Percentiles rank a stretch among this genome's conserved stretches.
phyloP scores from a whole-genome alignment of 805 yeast genomes.

The Kodamaea sagamina region DNA sequence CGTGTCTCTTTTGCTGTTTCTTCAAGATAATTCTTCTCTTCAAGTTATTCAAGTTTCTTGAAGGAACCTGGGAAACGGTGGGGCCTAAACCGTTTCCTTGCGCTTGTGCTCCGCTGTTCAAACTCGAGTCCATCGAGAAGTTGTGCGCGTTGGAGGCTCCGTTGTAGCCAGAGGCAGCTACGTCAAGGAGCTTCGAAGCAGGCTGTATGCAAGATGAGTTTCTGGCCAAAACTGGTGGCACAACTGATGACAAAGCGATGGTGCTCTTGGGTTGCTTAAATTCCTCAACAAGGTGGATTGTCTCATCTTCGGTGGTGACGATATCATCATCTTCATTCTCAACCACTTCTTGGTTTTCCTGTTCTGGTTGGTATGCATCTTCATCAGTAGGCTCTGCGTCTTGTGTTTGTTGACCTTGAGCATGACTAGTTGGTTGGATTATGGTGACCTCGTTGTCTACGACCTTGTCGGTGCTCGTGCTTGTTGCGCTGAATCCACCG shows the following conservation, averaged over 20 bases:
- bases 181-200: slow-evolving; percentile 43
- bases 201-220: slow-evolving; percentile 44
- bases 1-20: slow-evolving; percentile 26
- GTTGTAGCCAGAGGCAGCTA: slow-evolving; percentile 46
- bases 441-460: slow-evolving; percentile 21
- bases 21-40: slow-evolving; percentile 48
- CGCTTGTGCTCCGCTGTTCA: slow-evolving; percentile 40
- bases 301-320: slow-evolving; percentile 14
- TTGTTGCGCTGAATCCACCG: slow-evolving; percentile 24
- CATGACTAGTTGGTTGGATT: slow-evolving; percentile 15
- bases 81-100: slow-evolving; percentile 61
- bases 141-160: slow-evolving; percentile 47
- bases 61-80: slow-evolving; percentile 55
- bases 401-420: slow-evolving; percentile 4
- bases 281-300: slow-evolving; percentile 15
- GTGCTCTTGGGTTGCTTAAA: slow-evolving; percentile 11
- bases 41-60: slow-evolving; percentile 51
- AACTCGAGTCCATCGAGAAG: slow-evolving; percentile 42
- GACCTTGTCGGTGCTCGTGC: slow-evolving; percentile 30
- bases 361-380: slow-evolving; percentile 16
- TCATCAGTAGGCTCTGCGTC: slow-evolving; percentile 13
- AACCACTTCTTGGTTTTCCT: slow-evolving; percentile 13
- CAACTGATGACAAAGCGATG: slow-evolving; percentile 17
- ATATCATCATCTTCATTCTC: slow-evolving; percentile 14
- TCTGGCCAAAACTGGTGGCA: slow-evolving; percentile 31